Evolutionary conservation across 2,329 filamentous ascomycete species (phyloP), one percentile per base, ranked within the genome.

Genomic region (Aureobasidium leucospermi): DNA sequence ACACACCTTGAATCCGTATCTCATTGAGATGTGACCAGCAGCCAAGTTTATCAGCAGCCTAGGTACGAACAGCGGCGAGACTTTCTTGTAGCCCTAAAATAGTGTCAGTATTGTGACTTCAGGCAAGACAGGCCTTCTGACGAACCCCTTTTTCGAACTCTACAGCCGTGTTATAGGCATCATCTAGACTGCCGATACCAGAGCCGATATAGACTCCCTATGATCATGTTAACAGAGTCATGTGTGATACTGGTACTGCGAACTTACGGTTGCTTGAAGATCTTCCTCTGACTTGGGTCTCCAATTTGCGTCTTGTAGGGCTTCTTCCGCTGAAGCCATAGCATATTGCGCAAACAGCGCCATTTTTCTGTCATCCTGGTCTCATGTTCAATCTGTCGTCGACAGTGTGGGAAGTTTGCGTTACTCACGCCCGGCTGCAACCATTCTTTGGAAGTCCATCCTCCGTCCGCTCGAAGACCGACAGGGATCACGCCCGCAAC

Each of bases 1-100:
- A 56, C 79, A 52, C 69, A 82, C 80, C 68, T 80, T 84, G 69
- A 99, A 88, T 16, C 90, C 89, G 74, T 94, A 86, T 66, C 85
- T 88, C 86, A 99, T 97, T 29, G 93, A 93, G 39, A 97, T 85
- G 70, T 97, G 93, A 0, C 94, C 94, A 9, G 94, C 94, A 0
- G 90, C 94, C 65, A 99, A 83, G 71, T 99, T 99, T 75, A 96
- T 96, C 52, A 99, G 80, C 7, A 97, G 85, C 66, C 90, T 88
- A 6, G 94, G 94, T 7, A 97, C 91, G 69, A 99, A 97, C 3
- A 96, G 77, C 1, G 94, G 94, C 36, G 92, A 96, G 2, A 97
- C 89, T 69, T 94, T 96, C 66, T 84, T 90, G 72, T 96, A 96
- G 64, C 93, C 93, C 89, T 94, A 48, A 6, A 2, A 29, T 56